Evolutionary conservation across 1,139 yeast species (phyloP).

Genomic region (Nakaseomyces delphensis): DNA sequence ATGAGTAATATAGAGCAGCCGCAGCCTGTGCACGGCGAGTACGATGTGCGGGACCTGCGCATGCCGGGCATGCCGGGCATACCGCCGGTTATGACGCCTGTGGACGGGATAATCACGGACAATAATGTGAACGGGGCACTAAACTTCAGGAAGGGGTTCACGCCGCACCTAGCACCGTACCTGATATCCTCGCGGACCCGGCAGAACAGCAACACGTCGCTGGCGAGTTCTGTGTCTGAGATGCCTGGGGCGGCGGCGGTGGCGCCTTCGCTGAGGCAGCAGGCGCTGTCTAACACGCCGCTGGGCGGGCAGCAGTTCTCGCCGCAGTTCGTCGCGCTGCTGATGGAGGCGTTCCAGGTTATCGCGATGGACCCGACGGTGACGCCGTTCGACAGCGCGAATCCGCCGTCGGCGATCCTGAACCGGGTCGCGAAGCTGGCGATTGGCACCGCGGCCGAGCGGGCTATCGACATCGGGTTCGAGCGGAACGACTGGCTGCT

Average conservation of each 20-base stretch:
- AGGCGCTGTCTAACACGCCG: constrained; percentile 6
- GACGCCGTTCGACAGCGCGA: constrained; percentile 30
- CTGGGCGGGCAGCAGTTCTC: constrained; percentile 15
- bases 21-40: constrained; percentile 4
- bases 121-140: constrained; percentile 3
- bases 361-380: constrained; percentile 29
- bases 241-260: not conserved
- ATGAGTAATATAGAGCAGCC: constrained; percentile 5
- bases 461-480: constrained; percentile 23
- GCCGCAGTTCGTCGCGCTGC: constrained; percentile 20
- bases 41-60: constrained; percentile 3
- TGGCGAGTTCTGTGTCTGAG: constrained; percentile 9
- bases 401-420: constrained; percentile 32
- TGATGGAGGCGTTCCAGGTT: constrained; percentile 26
- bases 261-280: constrained; percentile 5
- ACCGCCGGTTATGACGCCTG: constrained; percentile 5
- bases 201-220: constrained; percentile 8
- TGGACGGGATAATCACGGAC: constrained; percentile 2
- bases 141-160: not conserved
- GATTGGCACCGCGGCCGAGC: constrained; percentile 19
- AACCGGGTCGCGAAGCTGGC: constrained; percentile 28
- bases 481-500: constrained; percentile 24
- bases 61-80: constrained; percentile 4
- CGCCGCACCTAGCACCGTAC: constrained; percentile 6
- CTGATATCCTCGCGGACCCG: constrained; percentile 3